Percentiles rank a stretch among this genome's conserved stretches.
These are phyloP conservation scores for Candida endomychidarum DNA, from an alignment of 805 yeast species.

Conservation along the genomic window DNA sequence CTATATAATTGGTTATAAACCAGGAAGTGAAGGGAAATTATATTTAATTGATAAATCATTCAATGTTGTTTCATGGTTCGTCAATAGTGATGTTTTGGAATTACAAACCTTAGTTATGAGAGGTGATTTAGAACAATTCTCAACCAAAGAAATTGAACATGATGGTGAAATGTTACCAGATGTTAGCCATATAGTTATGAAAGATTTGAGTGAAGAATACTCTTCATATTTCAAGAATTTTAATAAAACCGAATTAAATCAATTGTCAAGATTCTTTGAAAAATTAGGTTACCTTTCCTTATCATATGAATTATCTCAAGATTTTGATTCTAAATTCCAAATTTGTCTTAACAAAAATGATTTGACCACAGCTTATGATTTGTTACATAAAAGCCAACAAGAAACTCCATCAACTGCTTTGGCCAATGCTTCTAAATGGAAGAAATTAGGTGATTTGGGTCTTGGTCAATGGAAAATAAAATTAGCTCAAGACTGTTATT, in stretches of 20 bases:
- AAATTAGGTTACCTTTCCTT: slow-evolving; percentile 85
- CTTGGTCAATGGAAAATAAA: slow-evolving; percentile 74
- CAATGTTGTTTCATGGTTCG: slow-evolving; percentile 74
- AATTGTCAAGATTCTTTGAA: slow-evolving; percentile 89
- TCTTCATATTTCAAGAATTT: slow-evolving; percentile 52
- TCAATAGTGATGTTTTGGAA: slow-evolving; percentile 85
- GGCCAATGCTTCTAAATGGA: slow-evolving; percentile 65
- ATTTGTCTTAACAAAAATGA: slow-evolving; percentile 78
- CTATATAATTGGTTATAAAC: slow-evolving; percentile 85
- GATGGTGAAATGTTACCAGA: slow-evolving; percentile 41
- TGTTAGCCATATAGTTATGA: slow-evolving; percentile 46
- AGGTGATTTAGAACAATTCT: slow-evolving; percentile 80
- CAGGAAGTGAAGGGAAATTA: slow-evolving; percentile 79
- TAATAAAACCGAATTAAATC: slow-evolving; percentile 65
- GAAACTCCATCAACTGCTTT: slow-evolving; percentile 49
- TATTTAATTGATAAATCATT: slow-evolving; percentile 91
- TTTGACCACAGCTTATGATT: slow-evolving; percentile 66
- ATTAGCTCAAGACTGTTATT: slow-evolving; percentile 77
- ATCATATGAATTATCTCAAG: slow-evolving; percentile 81
- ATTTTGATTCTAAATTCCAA: slow-evolving; percentile 88
- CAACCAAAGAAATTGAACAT: slow-evolving; percentile 27
- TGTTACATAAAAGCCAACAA: slow-evolving; percentile 33
- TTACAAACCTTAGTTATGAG: slow-evolving; percentile 94
- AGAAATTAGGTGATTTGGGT: slow-evolving; percentile 85
- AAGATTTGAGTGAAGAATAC: slow-evolving; percentile 54